phyloP scores from a whole-genome alignment of 371 early-diverging fungal genomes.

The Mucor irregularis region DNA sequence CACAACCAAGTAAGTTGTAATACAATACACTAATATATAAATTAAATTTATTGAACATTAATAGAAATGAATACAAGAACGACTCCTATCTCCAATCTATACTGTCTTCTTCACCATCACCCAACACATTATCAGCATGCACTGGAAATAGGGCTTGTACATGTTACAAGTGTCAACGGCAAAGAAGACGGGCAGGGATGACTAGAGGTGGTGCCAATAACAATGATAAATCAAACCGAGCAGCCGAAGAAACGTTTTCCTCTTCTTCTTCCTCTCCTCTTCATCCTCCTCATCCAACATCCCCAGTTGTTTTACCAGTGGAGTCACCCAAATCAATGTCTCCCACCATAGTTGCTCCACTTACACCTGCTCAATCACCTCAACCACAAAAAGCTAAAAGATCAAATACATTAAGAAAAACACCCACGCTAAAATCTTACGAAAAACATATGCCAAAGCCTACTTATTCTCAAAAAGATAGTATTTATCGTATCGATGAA shows the following conservation, averaged over 20 bases:
- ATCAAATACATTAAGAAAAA: constrained; percentile 33
- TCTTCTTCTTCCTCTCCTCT: constrained; percentile 2
- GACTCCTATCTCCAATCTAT: constrained; percentile 30
- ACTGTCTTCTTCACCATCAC: constrained; percentile 11
- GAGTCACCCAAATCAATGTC: not conserved
- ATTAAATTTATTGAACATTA: constrained; percentile 2
- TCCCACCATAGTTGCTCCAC: constrained; percentile 4
- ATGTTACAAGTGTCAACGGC: constrained; percentile 51
- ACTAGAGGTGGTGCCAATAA: constrained; percentile 1
- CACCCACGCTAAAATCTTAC: constrained; percentile 38
- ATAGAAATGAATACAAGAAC: not conserved
- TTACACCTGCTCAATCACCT: constrained; percentile 3
- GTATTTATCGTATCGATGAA: constrained; percentile 35
- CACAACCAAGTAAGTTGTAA: constrained; percentile 1
- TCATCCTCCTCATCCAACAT: not conserved
- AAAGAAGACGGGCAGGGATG: constrained; percentile 36
- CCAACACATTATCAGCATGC: constrained; percentile 14
- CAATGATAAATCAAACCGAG: not conserved
- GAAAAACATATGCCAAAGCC: constrained; percentile 41
- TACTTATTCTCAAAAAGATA: constrained; percentile 36
- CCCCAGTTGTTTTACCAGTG: not conserved
- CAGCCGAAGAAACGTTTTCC: not conserved
- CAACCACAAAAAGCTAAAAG: constrained; percentile 11
- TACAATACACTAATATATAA: constrained; percentile 2
- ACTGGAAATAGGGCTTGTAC: constrained; percentile 24